These are phyloP conservation scores for Mycena chlorophos DNA, from an alignment of 768 basidiomycete genomes.

Conservation along the genomic window DNA sequence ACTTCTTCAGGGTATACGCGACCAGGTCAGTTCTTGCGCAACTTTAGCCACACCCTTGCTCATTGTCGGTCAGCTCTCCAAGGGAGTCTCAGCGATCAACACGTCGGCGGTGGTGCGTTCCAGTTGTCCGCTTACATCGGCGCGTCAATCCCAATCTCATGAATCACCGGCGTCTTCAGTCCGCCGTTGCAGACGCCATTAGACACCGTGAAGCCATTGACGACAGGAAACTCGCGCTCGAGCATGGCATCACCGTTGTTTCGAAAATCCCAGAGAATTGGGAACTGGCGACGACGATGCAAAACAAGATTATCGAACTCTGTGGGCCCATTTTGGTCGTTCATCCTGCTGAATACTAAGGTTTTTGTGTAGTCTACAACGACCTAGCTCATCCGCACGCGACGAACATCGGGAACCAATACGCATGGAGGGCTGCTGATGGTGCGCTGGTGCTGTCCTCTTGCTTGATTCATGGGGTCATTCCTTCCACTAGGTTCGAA, in stretches of 20 bases:
- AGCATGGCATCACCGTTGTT: slow-evolving; percentile 65
- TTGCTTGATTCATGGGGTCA: no score
- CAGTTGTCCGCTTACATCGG: slow-evolving; percentile 23
- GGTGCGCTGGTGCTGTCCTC: no score
- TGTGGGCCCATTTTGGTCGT: slow-evolving; percentile 42
- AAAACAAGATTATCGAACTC: slow-evolving; percentile 53
- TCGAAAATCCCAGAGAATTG: slow-evolving; percentile 54
- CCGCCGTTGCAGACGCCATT: slow-evolving; percentile 60
- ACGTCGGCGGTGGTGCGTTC: slow-evolving; percentile 41
- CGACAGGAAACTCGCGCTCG: slow-evolving; percentile 80
- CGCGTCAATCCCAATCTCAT: not conserved
- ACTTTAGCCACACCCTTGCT: not conserved
- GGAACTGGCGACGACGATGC: slow-evolving; percentile 34
- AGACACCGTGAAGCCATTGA: slow-evolving; percentile 63
- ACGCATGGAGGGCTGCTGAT: slow-evolving; percentile 72
- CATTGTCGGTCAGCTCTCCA: slow-evolving; percentile 41
- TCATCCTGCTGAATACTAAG: not conserved
- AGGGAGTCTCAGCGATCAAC: slow-evolving; percentile 39
- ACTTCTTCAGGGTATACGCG: slow-evolving; percentile 43
- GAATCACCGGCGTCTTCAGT: slow-evolving; percentile 37
- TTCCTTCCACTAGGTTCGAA: no score
- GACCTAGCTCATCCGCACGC: slow-evolving; percentile 80
- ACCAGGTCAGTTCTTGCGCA: slow-evolving; percentile 36
- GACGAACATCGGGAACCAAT: slow-evolving; percentile 62
- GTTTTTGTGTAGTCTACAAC: slow-evolving; percentile 62